A percentile compares a stretch with the other conserved stretches of the same genome.
phyloP scores from a whole-genome alignment of 2,329 filamentous ascomycete species.

The Alternaria alternata region DNA sequence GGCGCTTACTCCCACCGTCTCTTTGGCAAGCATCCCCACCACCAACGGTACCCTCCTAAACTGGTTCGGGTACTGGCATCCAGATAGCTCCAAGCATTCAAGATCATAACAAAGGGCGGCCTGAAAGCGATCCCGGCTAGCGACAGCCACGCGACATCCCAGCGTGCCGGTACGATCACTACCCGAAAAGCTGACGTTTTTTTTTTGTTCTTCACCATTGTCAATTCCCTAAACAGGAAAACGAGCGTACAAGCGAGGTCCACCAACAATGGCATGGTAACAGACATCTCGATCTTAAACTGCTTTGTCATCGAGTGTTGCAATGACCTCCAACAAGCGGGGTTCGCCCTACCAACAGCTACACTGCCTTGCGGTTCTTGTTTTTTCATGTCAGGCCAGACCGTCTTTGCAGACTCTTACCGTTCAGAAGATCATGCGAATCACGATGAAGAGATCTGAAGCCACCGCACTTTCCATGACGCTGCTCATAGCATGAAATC shows the following conservation, averaged over 20 bases:
- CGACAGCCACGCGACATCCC: conserved; percentile 8
- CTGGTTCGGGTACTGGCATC: conserved; percentile 7
- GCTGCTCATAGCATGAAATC: conserved; percentile 2
- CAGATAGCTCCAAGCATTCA: background rate
- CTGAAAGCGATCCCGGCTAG: conserved; percentile 5
- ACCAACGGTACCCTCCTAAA: conserved; percentile 21
- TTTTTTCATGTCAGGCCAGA: background rate
- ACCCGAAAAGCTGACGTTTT: background rate
- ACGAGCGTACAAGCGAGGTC: background rate
- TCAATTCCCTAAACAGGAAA: background rate
- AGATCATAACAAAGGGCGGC: conserved; percentile 4
- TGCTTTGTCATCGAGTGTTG: background rate
- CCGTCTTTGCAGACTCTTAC: background rate
- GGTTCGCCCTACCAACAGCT: background rate
- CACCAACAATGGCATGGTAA: background rate
- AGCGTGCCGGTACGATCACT: conserved; percentile 1
- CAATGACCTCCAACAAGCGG: background rate
- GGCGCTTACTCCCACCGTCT: conserved; percentile 37
- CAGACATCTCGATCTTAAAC: background rate
- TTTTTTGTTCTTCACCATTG: background rate
- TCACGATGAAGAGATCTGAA: conserved; percentile 1
- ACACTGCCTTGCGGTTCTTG: background rate
- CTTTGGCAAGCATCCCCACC: conserved; percentile 30
- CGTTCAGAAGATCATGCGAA: background rate
- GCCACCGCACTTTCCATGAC: conserved; percentile 4